Evolutionary conservation across 176 grass and related monocot genomes (phyloP), one percentile per base, ranked within the genome.

Genomic region (Dendrocalamus sinicus): DNA sequence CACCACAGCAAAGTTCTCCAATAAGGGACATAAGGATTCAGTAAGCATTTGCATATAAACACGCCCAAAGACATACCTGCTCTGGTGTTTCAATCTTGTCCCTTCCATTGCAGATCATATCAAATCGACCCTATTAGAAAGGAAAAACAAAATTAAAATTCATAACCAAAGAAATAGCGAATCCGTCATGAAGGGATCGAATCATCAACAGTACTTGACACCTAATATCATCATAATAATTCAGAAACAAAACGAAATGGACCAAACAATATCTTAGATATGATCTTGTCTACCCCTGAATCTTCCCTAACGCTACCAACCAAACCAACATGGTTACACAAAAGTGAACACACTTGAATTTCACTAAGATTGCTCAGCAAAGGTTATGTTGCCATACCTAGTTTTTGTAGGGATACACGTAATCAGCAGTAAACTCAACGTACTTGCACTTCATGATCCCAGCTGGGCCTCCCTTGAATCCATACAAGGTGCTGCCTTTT

Each of bases 371-470:
- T 68, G 40, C 8, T 67, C n/a, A 32, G 72, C 28, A 59, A 78
- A 54, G 35, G 41, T 8, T 70, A 73, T 55, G 53, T 15, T 9
- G 65, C 0, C 14, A 7, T 95, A 98, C 96, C 96, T 99, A 94
- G 82, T 99, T 99, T 83, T 94, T 92, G 86, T 96, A 99, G 47
- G 96, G 96, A 79, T 96, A 94, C n/a, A 99, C 91, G 48, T 89
- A 99, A 13, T 96, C 94, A 5, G 88, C 37, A 87, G 75, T 99
- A 28, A 99, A 89, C 40, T 94, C 90, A 12, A 90, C 90, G 51
- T 94, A 99, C 57, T 99, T 99, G 89, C 92, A 88, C 85, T 90
- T 96, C 96, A 99, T 99, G 77, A 99, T 86, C 19, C 96, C 92
- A 70, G 96, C 94, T 13, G 96, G 96, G 11, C 96, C 96, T 77